Evolutionary conservation across 495 filamentous ascomycete species (phyloP), one percentile per base, ranked within the genome.

Genomic region (Neurospora sp.): DNA sequence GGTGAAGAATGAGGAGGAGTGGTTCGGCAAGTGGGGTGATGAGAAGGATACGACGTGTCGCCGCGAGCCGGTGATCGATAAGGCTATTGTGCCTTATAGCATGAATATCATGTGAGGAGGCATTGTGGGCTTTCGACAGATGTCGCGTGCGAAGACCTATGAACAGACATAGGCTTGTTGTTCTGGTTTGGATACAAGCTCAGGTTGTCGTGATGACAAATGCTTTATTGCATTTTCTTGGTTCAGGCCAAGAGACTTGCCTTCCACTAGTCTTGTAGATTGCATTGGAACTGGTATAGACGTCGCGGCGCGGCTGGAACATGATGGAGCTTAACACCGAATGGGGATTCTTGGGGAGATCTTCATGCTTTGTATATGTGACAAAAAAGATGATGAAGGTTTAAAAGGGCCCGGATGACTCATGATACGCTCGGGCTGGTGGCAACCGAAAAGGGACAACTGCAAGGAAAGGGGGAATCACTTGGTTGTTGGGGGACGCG

Each of bases 21-120:
- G 94, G 94, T 94, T 93, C 81, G 81, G 79, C 19, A 86, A 81
- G 37, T 96, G 92, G 92, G 85, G 85, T 39, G 85, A 85, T 4
- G 94, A 96, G 79, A 81, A 79, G 7, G 75, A 81, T 6, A 86
- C 88, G 70, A 80, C 76, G 9, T 81, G 80, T 42, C 80, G 86
- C 70, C 77, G 82, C 69, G 77, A 80, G 39, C 86, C 85, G 7
- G 81, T 85, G 43, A 85, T 89, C 70, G 87, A 89, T 73, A 88
- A 88, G 78, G 86, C 85, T n/a, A 83, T 87, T 70, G 85, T 87
- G 70, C 84, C 85, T 8, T 87, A 85, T 73, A 79, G 76, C 37
- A 83, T 80, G 76, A 78, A 66, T 4, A 66, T 66, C 54, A 31
- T 31, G 54, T 66, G 28, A 62, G 13, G 54, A 59, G 21, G 21